These are phyloP conservation scores for Styphnolobium japonicum DNA, from an alignment of 306 rosid genomes.

Conservation along the genomic window DNA sequence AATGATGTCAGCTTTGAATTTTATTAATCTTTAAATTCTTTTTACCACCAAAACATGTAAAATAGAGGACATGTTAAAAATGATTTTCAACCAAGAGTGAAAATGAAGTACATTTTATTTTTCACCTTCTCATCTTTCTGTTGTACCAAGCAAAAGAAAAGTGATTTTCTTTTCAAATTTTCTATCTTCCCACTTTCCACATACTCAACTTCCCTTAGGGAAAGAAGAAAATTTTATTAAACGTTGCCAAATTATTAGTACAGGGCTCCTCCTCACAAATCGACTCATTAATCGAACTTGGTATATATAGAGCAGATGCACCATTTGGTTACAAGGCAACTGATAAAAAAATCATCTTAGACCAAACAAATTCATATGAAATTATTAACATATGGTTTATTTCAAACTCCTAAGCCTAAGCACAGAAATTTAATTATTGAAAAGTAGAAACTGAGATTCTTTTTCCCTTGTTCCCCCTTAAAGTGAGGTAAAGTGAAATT, in stretches of 20 bases:
- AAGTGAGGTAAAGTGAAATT: background rate
- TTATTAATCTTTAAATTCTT: background rate
- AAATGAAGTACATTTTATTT: background rate
- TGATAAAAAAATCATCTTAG: background rate
- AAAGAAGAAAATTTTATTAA: background rate
- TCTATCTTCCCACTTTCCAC: background rate
- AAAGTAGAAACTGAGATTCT: background rate
- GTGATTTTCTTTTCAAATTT: background rate
- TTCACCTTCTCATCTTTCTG: too few species aligned
- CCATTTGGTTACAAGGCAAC: background rate
- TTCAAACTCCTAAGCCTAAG: background rate
- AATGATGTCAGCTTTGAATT: constrained; percentile 16
- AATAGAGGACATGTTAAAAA: background rate
- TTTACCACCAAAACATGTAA: background rate
- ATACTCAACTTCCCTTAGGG: background rate
- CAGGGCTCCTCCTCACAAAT: background rate
- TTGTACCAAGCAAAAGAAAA: background rate
- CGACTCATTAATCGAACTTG: background rate
- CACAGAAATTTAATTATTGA: background rate
- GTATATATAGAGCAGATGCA: background rate
- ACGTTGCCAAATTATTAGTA: background rate
- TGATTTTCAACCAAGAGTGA: background rate
- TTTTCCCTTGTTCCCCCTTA: background rate
- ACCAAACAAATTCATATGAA: background rate
- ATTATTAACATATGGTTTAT: background rate